Evolutionary conservation across 768 basidiomycete species (phyloP).

Genomic region (Cystobasidium ongulense): DNA sequence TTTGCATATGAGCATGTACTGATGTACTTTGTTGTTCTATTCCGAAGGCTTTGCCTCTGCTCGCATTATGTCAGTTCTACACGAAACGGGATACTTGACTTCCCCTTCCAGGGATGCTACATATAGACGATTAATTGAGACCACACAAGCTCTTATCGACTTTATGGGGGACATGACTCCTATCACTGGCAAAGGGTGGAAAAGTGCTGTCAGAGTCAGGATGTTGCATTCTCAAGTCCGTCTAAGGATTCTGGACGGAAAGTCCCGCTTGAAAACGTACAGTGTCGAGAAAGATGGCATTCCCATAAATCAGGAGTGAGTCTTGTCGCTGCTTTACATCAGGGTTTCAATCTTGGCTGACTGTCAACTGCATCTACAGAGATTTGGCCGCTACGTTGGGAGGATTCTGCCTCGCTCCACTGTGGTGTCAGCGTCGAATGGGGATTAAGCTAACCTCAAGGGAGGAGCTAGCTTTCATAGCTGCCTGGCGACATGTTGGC

Average conservation of each 20-base stretch:
- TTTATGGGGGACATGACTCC: slow-evolving; percentile 44
- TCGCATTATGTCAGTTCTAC: slow-evolving; percentile 40
- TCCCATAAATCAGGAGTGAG: slow-evolving; percentile 45
- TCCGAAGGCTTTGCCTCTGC: slow-evolving; percentile 42
- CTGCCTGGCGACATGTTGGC: slow-evolving; percentile 44
- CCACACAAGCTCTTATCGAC: slow-evolving; percentile 1
- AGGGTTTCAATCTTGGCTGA: neutral
- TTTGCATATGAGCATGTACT: neutral
- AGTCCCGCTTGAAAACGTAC: slow-evolving; percentile 41
- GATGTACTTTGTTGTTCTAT: neutral
- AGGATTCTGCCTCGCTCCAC: slow-evolving; percentile 43
- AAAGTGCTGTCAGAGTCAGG: slow-evolving; percentile 42
- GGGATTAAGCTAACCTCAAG: slow-evolving; percentile 36
- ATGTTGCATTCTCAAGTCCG: slow-evolving; percentile 44
- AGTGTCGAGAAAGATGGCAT: slow-evolving; percentile 40
- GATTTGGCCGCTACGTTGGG: slow-evolving; percentile 44
- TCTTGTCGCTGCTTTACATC: neutral
- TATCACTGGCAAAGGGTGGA: slow-evolving; percentile 42
- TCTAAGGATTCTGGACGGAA: slow-evolving; percentile 35
- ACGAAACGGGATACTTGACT: slow-evolving; percentile 44
- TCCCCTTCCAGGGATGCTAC: slow-evolving; percentile 36
- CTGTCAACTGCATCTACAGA: slow-evolving; percentile 29
- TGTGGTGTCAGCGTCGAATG: slow-evolving; percentile 43
- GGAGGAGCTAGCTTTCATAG: slow-evolving; percentile 42
- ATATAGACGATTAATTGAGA: slow-evolving; percentile 30